phyloP scores from a whole-genome alignment of 108 stramenopile species.

The Nitzschia sp. region DNA sequence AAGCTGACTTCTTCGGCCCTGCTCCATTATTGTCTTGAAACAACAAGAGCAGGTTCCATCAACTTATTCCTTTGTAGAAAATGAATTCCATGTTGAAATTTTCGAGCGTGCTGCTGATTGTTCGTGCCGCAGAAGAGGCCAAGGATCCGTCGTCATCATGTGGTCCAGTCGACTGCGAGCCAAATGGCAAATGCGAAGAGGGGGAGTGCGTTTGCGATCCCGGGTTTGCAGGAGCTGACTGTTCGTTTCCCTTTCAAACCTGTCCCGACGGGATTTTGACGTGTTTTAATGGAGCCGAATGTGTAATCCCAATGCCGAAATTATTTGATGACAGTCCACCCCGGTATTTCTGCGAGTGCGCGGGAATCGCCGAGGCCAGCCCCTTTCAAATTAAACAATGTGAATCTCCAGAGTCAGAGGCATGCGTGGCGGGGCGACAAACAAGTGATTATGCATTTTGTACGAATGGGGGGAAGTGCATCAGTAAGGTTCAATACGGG shows the following conservation, averaged over 20 bases:
- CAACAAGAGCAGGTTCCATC: too few species aligned
- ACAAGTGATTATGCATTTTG: slow-evolving; percentile 57
- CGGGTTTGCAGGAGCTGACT: slow-evolving; percentile 36
- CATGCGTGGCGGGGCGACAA: slow-evolving; percentile 44
- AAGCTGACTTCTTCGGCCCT: too few species aligned
- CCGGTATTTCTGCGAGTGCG: slow-evolving; percentile 25
- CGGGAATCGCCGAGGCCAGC: not conserved
- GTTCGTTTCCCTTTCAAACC: slow-evolving; percentile 22
- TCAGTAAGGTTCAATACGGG: slow-evolving; percentile 29
- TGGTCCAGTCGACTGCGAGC: too few species aligned
- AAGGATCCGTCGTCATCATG: too few species aligned
- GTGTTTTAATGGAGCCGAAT: slow-evolving; percentile 32
- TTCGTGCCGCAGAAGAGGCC: too few species aligned
- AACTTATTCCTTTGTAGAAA: too few species aligned
- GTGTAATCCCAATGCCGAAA: not conserved
- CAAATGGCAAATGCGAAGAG: slow-evolving; percentile 17
- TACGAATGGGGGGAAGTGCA: slow-evolving; percentile 60
- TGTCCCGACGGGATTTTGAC: slow-evolving; percentile 24
- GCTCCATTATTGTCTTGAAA: too few species aligned
- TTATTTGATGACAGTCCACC: not conserved
- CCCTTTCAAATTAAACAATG: slow-evolving; percentile 45
- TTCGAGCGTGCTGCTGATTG: too few species aligned
- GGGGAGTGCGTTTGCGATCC: slow-evolving; percentile 13
- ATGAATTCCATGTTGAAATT: too few species aligned
- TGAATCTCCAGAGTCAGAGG: slow-evolving; percentile 46